Evolutionary conservation across 495 filamentous ascomycete genomes (phyloP).

Genomic region (Podospora fimiseda): DNA sequence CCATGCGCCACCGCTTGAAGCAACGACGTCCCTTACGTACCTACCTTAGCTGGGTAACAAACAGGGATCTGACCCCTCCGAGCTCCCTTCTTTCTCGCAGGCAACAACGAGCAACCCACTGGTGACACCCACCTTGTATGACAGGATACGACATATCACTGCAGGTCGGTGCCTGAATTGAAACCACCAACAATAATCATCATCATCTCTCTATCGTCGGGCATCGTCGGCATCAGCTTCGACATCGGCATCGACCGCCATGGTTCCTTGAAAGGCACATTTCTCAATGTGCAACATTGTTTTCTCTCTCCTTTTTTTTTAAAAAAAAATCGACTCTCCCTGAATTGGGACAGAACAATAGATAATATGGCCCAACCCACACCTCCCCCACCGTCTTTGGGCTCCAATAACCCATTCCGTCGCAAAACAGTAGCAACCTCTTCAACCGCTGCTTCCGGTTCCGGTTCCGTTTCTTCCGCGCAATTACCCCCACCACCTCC

Average conservation of each 20-base stretch:
- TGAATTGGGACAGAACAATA: too few relatives aligned
- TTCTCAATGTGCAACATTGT: background rate
- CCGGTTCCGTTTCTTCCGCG: slow-evolving; percentile 14
- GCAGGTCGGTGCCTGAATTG: background rate
- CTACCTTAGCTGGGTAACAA: background rate
- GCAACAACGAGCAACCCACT: too few relatives aligned
- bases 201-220: too few relatives aligned
- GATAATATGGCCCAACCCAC: slow-evolving; percentile 30
- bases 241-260: too few relatives aligned
- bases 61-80: background rate
- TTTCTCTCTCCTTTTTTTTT: background rate
- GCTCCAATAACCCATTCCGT: slow-evolving; percentile 45
- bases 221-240: too few relatives aligned
- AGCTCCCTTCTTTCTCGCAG: background rate
- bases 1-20: slow-evolving; percentile 4
- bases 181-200: too few relatives aligned
- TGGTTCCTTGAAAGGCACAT: too few relatives aligned
- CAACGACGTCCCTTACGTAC: background rate
- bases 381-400: slow-evolving; percentile 18
- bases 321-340: too few relatives aligned
- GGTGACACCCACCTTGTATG: too few relatives aligned
- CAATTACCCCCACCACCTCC: slow-evolving; percentile 11
- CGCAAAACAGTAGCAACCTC: slow-evolving; percentile 25
- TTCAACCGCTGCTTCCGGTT: slow-evolving; percentile 14
- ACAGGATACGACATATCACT: background rate